These are phyloP conservation scores for Boletus holoroseus DNA, from an alignment of 1,284 basidiomycete genomes.

Conservation along the genomic window DNA sequence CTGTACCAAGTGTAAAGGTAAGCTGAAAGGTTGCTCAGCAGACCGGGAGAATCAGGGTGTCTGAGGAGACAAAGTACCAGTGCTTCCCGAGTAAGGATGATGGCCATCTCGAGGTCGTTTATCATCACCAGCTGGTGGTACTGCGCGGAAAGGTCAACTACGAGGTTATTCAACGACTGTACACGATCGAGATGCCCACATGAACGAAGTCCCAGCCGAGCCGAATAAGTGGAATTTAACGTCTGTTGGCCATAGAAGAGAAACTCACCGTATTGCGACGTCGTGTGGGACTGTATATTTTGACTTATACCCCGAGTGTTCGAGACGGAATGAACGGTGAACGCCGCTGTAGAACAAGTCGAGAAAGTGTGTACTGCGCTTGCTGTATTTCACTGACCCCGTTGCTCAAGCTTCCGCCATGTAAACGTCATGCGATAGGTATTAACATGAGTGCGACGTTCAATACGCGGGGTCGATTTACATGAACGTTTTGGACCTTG, in stretches of 20 bases:
- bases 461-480: too few species aligned
- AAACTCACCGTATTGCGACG: neutral
- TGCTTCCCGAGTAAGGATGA: neutral
- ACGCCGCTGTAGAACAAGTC: neutral
- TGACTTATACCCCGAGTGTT: neutral
- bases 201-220: too few species aligned
- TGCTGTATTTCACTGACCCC: neutral
- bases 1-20: too few species aligned
- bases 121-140: neutral
- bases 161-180: too few species aligned
- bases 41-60: neutral
- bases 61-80: neutral
- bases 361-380: neutral
- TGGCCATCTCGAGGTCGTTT: neutral
- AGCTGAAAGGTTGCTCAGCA: neutral
- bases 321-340: neutral
- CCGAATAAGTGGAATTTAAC: neutral
- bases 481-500: too few species aligned
- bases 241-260: neutral
- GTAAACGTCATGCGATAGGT: too few species aligned
- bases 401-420: too few species aligned
- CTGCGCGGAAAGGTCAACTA: neutral
- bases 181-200: too few species aligned
- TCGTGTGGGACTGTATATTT: neutral
- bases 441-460: too few species aligned